Percentiles rank a stretch among this genome's conserved stretches.
These are phyloP conservation scores for Aureobasidium sp. DNA, from an alignment of 2,329 filamentous ascomycete species.

Conservation along the genomic window DNA sequence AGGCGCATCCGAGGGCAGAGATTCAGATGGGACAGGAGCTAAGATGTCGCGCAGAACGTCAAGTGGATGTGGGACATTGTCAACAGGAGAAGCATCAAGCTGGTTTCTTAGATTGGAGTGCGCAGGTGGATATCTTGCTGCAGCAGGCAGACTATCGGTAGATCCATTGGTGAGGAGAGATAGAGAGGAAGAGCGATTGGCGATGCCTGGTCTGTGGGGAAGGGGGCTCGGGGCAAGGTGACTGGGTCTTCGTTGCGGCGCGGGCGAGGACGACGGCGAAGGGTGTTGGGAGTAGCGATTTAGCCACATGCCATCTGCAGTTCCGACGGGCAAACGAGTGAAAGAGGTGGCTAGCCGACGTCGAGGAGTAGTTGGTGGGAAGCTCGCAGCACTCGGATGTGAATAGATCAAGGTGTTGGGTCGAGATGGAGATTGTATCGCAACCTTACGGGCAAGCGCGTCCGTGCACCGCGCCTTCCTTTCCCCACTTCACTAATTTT, in stretches of 20 bases:
- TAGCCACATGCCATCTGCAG: slow-evolving; percentile 64
- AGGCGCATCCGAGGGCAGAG: neutral
- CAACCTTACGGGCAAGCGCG: neutral
- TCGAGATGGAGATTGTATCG: neutral
- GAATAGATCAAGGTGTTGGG: neutral
- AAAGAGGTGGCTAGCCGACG: neutral
- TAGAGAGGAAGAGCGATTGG: slow-evolving; percentile 67
- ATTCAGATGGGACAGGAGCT: slow-evolving; percentile 26
- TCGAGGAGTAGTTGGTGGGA: neutral
- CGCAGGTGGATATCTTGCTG: slow-evolving; percentile 59
- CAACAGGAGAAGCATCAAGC: slow-evolving; percentile 41
- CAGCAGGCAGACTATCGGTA: slow-evolving; percentile 63
- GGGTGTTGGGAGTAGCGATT: slow-evolving; percentile 74
- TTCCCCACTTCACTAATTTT: slow-evolving; percentile 14
- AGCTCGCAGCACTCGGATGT: neutral
- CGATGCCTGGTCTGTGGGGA: slow-evolving; percentile 59
- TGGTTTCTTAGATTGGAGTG: slow-evolving; percentile 55
- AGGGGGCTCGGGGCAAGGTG: slow-evolving; percentile 62
- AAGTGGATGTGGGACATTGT: slow-evolving; percentile 60
- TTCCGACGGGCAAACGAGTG: neutral
- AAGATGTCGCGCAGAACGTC: slow-evolving; percentile 59
- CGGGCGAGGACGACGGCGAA: slow-evolving; percentile 60
- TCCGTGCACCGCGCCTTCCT: slow-evolving; percentile 1
- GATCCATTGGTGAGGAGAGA: slow-evolving; percentile 70
- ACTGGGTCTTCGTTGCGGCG: slow-evolving; percentile 60